Evolutionary conservation across 768 basidiomycete genomes (phyloP).

Genomic region (Boletus reticuloceps): DNA sequence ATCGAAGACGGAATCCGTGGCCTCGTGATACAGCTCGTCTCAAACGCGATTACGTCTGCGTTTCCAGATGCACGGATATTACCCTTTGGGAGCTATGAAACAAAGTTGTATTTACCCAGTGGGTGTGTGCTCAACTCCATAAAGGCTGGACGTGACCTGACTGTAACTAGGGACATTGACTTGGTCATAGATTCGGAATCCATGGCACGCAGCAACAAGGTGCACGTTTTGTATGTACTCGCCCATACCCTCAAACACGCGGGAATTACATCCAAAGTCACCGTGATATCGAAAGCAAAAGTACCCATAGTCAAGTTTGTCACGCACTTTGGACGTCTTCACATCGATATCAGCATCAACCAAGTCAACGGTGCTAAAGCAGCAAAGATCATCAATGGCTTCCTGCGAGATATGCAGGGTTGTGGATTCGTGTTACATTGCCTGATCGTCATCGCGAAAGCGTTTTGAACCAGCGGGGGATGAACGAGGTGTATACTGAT

Average conservation of each 20-base stretch:
- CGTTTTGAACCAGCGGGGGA: conserved; percentile 84
- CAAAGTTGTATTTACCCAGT: conserved; percentile 87
- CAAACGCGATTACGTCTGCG: conserved; percentile 53
- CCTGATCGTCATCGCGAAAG: conserved; percentile 86
- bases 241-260: conserved; percentile 75
- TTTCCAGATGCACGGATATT: conserved; percentile 81
- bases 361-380: conserved; percentile 82
- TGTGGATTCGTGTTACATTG: conserved; percentile 69
- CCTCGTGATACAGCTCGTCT: conserved; percentile 67
- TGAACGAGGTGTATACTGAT: conserved; percentile 97
- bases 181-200: conserved; percentile 79
- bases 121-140: conserved; percentile 56
- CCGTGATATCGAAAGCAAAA: conserved; percentile 88
- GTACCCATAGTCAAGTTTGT: conserved; percentile 97
- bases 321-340: conserved; percentile 74
- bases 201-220: conserved; percentile 70
- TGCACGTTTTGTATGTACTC: conserved; percentile 69
- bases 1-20: conserved; percentile 84
- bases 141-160: conserved; percentile 8
- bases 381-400: conserved; percentile 76
- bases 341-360: conserved; percentile 94
- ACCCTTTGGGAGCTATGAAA: conserved; percentile 92
- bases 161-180: conserved; percentile 79
- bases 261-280: conserved; percentile 74
- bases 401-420: conserved; percentile 59